Evolutionary conservation across 345 rosid genomes (phyloP).

Genomic region (Citrus inodora): DNA sequence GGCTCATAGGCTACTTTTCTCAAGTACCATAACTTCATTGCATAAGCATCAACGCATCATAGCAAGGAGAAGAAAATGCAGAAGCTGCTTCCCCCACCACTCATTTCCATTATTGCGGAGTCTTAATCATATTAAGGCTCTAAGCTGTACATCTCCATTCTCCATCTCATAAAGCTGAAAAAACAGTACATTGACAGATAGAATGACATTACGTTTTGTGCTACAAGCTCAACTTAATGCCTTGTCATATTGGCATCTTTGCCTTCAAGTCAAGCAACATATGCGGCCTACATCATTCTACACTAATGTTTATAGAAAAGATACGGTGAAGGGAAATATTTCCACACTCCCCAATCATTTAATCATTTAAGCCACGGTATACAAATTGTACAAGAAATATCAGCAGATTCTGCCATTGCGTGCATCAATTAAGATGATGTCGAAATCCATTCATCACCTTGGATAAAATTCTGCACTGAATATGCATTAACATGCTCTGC

Average conservation of each 20-base stretch:
- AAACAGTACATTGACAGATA: not conserved
- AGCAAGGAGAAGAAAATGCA: not conserved
- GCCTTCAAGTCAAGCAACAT: slow-evolving; percentile 7
- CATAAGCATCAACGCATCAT: not conserved
- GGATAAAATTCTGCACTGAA: slow-evolving; percentile 76
- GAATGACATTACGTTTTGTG: not conserved
- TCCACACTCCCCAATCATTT: not conserved
- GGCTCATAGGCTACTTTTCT: no score
- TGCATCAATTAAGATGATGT: slow-evolving; percentile 22
- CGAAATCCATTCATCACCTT: slow-evolving; percentile 72
- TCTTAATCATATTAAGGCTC: no score
- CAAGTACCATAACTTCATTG: no score
- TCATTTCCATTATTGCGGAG: not conserved
- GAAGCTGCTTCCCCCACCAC: not conserved
- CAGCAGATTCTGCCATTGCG: no score
- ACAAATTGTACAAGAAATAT: not conserved
- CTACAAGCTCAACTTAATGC: not conserved
- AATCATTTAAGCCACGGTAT: not conserved
- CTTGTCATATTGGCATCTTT: not conserved
- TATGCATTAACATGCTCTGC: slow-evolving; percentile 44
- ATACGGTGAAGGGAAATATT: not conserved
- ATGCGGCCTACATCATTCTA: not conserved
- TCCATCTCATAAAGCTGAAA: not conserved
- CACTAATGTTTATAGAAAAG: not conserved
- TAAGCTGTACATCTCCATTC: no score